A percentile compares a stretch with the other conserved stretches of the same genome.
Conservation (phyloP, 2,329 filamentous ascomycete species). For the Penicillium sp. region DNA sequence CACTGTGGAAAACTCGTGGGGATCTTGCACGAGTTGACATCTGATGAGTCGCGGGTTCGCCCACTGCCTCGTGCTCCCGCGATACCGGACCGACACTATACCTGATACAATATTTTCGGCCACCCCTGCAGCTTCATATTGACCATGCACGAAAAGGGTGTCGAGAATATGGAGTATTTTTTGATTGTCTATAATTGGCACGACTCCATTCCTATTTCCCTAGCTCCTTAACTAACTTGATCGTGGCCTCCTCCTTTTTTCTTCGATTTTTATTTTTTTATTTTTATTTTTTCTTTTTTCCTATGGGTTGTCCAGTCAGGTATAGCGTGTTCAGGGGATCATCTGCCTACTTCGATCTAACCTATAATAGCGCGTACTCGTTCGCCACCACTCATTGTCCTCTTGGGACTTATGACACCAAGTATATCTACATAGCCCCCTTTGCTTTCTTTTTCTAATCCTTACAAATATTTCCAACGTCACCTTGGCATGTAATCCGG, state of each 20-base stretch:
- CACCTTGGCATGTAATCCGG: not conserved
- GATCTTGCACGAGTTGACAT: slow-evolving; percentile 18
- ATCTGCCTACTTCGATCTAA: not conserved
- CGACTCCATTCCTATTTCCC: not conserved
- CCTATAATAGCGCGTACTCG: not conserved
- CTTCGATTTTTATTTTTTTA: not conserved
- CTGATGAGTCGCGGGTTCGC: slow-evolving; percentile 11
- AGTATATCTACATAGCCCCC: not conserved
- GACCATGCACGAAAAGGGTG: not conserved
- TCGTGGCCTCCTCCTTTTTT: not conserved
- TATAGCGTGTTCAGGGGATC: slow-evolving; percentile 2
- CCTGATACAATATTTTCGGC: slow-evolving; percentile 3
- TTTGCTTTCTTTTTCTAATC: not conserved
- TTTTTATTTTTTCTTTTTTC: not conserved
- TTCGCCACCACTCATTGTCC: not conserved
- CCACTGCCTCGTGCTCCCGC: slow-evolving; percentile 21
- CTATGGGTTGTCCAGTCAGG: not conserved
- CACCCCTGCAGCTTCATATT: not conserved
- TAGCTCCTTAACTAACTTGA: not conserved
- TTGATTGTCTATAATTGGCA: not conserved
- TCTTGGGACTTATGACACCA: not conserved
- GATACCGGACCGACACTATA: slow-evolving; percentile 7
- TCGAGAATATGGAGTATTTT: not conserved
- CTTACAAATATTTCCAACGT: not conserved
- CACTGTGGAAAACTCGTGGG: not conserved